Base-by-base conservation (phyloP, 2,329 filamentous ascomycete genomes). In the Exophiala aquamarina region DNA sequence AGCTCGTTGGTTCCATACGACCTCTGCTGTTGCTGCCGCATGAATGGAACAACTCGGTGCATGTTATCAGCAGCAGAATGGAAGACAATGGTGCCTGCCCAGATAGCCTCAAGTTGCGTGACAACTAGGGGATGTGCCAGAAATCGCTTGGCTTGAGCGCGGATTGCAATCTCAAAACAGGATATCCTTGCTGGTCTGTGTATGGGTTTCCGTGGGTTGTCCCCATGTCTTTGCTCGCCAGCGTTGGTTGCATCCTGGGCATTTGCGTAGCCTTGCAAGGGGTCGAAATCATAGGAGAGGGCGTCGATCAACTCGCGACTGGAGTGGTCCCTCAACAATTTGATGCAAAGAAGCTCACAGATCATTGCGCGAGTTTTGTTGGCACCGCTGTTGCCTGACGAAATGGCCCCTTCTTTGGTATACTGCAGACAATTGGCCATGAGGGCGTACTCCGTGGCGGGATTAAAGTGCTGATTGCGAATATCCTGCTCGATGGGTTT, bases 361-460 rank as follows among this genome's bases (percentile, higher is more conserved):
- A 95, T 84, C 71, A 91, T 82, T 35, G 90, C 89, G 57, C 92
- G 81, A 7, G 92, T 95, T 58, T 81, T 84, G 68, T 85, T 92
- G 13, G 84, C 87, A 29, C 90, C 90, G 44, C 89, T 83, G 63
- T 90, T 95, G 33, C 87, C 90, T 2, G 89, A 88, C 61, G 88
- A 87, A 47, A 84, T 69, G 60, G 92, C 84, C 4, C 82, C 84
- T 66, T 97, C 92, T 67, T 95, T 96, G 63, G 79, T 79, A 68
- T 96, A 97, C 65, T 96, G 92, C 45, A 97, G 75, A 63, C 89
- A 94, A 63, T 97, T 97, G 39, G 91, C 89, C 78, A 96, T 86
- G 58, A 97, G 72, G 2, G 90, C 89, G 70, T 95, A 96, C 29
- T 96, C 68, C 0, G 90, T 93, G 8, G 88, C 91, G 38, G 87